Base-by-base conservation (phyloP, 129 eudicot species). In the Arctium minus region DNA sequence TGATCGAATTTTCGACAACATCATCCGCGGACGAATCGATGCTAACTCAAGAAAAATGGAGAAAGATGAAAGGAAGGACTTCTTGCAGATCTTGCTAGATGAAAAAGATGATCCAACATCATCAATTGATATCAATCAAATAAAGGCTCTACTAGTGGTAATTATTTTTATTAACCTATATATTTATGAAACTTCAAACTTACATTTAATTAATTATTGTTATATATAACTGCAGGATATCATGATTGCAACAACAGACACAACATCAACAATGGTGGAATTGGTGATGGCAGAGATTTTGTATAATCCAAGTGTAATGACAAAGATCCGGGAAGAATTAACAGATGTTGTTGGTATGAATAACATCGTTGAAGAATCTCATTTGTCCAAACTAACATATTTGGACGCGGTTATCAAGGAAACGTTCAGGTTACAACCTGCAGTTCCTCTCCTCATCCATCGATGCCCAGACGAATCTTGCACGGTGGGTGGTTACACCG, bases 401-500 rank as follows among this genome's bases (percentile, higher is more conserved):
- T 69, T 88, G 35, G 75, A 91, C 11, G 94, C 92, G 7, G 88
- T 86, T 11, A 18, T 85, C 78, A 90, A 88, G 46, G 91, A 88
- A 31, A 35, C 86, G 5, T 68, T 86, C 1, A 82, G 88, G 85
- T 15, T 88, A 62, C 90, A 82, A 67, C 89, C 92, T 71, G 40
- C 77, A 0, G 22, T 84, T 17, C 90, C 92, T 3, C 77, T 91
- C 36, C 18, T 91, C 13, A 5, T 88, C 9, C 92, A 83, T 0
- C 50, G 71, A 32, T 56, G 64, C 56, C 89, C 92, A 3, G 79
- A 72, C 31, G 73, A 86, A 74, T 39, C 86, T 2, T 72, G 81
- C 79, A 33, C 3, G 0, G 85, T 88, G 5, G 86, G 62, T 0
- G 90, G 89, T 6, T 88, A 88, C 85, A 82, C 86, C 0, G 78